Conservation (phyloP, 1,139 yeast species). For the Torulaspora pretoriensis region DNA sequence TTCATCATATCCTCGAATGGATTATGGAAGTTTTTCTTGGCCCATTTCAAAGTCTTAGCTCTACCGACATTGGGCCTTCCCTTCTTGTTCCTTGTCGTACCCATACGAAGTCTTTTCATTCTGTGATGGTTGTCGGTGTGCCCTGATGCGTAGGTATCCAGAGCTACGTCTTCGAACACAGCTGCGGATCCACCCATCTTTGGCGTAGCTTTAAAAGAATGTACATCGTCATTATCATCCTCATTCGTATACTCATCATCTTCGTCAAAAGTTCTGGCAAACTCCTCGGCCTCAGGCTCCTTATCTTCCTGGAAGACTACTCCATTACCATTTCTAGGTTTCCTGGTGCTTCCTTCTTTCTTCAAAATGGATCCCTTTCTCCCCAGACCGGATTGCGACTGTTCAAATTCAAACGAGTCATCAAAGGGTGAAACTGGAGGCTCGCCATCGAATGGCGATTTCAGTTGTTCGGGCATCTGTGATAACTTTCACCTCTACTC, state of each 20-base stretch:
- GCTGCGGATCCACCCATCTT: slow-evolving; percentile 20
- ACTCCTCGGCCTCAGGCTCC: slow-evolving; percentile 14
- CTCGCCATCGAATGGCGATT: slow-evolving; percentile 15
- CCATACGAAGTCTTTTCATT: slow-evolving; percentile 83
- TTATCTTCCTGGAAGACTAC: slow-evolving; percentile 16
- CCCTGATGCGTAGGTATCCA: slow-evolving; percentile 22
- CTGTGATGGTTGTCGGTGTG: slow-evolving; percentile 27
- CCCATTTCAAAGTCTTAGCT: slow-evolving; percentile 42
- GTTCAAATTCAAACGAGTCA: slow-evolving; percentile 30
- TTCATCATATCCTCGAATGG: slow-evolving; percentile 32
- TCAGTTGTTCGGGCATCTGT: slow-evolving; percentile 7
- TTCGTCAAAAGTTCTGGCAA: slow-evolving; percentile 13
- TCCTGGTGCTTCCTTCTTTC: slow-evolving; percentile 10
- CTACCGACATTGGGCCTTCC: slow-evolving; percentile 57
- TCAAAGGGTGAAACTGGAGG: slow-evolving; percentile 28
- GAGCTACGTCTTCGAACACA: slow-evolving; percentile 25
- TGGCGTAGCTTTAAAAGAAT: slow-evolving; percentile 33
- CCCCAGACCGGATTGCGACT: slow-evolving; percentile 6
- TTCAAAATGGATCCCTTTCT: slow-evolving; percentile 12
- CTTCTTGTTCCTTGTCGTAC: slow-evolving; percentile 73
- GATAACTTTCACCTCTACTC: neutral
- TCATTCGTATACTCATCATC: slow-evolving; percentile 15
- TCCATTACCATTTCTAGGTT: slow-evolving; percentile 1
- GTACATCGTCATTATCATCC: slow-evolving; percentile 23
- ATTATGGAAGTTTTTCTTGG: slow-evolving; percentile 32